Evolutionary conservation across 768 basidiomycete genomes (phyloP).

Genomic region (Leccinellum rugosiceps): DNA sequence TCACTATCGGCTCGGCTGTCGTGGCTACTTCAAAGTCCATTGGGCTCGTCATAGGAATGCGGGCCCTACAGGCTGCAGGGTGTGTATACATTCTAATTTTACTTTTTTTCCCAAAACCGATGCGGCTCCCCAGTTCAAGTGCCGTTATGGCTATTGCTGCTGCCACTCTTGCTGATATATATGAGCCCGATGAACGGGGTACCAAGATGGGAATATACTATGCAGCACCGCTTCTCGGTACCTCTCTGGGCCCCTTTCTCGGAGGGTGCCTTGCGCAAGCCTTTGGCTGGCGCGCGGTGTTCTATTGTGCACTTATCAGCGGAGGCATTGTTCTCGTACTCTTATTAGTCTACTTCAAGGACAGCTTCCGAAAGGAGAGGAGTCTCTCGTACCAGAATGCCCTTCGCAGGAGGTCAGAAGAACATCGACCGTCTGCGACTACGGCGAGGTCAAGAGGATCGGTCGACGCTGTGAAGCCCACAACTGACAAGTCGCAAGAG

Average conservation of each 20-base stretch:
- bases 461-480: not conserved
- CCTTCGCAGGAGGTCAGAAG: conserved; percentile 42
- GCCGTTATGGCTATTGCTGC: conserved; percentile 73
- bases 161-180: conserved; percentile 77
- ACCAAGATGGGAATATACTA: conserved; percentile 83
- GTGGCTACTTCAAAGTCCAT: conserved; percentile 59
- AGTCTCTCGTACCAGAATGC: conserved; percentile 75
- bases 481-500: conserved; percentile 8
- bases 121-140: conserved; percentile 43
- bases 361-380: conserved; percentile 81
- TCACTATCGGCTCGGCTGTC: conserved; percentile 53
- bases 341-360: conserved; percentile 68
- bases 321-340: conserved; percentile 50
- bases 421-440: conserved; percentile 12
- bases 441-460: not conserved
- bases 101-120: no score
- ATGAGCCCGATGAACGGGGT: conserved; percentile 75
- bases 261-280: conserved; percentile 66
- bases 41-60: conserved; percentile 60
- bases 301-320: conserved; percentile 76
- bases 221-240: conserved; percentile 73
- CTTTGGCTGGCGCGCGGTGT: conserved; percentile 78
- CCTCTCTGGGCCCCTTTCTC: conserved; percentile 62
- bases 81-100: conserved; percentile 21
- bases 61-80: conserved; percentile 63